Evolutionary conservation across 1,139 yeast species (phyloP), one percentile per base, ranked within the genome.

Genomic region (Oligophagozyma castellii): DNA sequence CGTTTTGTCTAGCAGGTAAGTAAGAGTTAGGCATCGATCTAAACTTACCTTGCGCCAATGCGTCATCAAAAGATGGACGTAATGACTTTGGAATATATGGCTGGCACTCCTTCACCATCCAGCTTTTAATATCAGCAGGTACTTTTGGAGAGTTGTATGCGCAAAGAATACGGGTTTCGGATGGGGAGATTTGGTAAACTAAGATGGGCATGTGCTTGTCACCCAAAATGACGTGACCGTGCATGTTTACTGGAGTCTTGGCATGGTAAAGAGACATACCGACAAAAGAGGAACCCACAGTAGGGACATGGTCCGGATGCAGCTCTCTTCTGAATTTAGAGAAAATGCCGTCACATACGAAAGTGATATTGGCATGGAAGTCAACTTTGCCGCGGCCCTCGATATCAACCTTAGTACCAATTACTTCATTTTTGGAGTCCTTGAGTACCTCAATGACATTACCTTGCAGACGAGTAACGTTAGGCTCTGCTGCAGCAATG

Each of bases 21-120:
- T 71, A 89, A 47, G 92, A 93, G 56, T 86, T 86, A 28, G 99
- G 96, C 96, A 89, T 89, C 27, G 81, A 69, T 40, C 81, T 72
- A 51, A 78, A 71, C 43, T 75, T 67, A 11, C 63, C 56, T 13
- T 49, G 47, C 12, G 61, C 57, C 23, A 75, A 44, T 2, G 84
- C 78, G 16, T 55, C 54, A 31, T 57, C 56, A 49, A 89, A 81
- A 7, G 92, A 65, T 5, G 93, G 80, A 40, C 65, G 61, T 27
- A 78, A 57, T 19, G 54, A 48, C 29, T 63, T 53, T 10, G 99
- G 98, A 31, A 89, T 55, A 29, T 65, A 59, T 16, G 92, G 83
- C 33, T 73, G 57, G 5, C 86, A 92, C 12, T 63, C 58, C 5
- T 61, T 48, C 30, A 55, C 53, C 47, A 89, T 59, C 58, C 86